A percentile compares a stretch with the other conserved stretches of the same genome.
phyloP scores from a whole-genome alignment of 345 rosid genomes.

The Eucalyptus erythrocorys region DNA sequence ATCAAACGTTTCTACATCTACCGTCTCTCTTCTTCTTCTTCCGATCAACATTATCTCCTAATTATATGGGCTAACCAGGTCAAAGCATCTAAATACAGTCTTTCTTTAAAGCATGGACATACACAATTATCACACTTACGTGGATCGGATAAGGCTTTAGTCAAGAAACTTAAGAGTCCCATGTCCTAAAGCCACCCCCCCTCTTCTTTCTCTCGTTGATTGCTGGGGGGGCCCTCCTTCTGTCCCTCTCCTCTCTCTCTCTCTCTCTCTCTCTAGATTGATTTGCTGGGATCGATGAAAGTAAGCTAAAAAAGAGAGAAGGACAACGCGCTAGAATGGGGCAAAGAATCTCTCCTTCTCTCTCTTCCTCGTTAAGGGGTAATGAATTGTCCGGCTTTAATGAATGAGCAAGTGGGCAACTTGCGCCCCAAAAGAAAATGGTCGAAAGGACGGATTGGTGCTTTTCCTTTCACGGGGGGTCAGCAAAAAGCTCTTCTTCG shows the following conservation, averaged over 20 bases:
- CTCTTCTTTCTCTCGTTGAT: not conserved
- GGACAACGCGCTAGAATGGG: not conserved
- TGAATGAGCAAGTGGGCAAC: not conserved
- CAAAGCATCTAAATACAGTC: not conserved
- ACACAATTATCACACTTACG: not conserved
- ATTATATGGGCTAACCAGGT: not conserved
- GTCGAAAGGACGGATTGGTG: not conserved
- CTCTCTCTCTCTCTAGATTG: not conserved
- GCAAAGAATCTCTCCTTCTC: not conserved
- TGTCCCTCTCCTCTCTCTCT: not conserved
- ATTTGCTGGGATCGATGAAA: not conserved
- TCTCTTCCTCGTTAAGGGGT: not conserved
- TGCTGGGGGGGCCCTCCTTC: not conserved
- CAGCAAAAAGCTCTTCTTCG: not conserved
- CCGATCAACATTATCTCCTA: not conserved
- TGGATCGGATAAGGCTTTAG: not conserved
- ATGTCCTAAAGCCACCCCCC: not conserved
- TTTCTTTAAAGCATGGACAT: not conserved
- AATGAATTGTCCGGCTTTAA: not conserved
- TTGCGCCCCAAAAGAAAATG: not conserved
- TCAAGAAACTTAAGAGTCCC: not conserved
- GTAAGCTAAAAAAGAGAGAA: not conserved
- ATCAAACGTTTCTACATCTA: not conserved
- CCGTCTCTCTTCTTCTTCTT: not conserved
- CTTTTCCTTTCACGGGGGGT: not conserved